phyloP scores from a whole-genome alignment of 805 yeast genomes.

The Ogataea pilisensis region DNA sequence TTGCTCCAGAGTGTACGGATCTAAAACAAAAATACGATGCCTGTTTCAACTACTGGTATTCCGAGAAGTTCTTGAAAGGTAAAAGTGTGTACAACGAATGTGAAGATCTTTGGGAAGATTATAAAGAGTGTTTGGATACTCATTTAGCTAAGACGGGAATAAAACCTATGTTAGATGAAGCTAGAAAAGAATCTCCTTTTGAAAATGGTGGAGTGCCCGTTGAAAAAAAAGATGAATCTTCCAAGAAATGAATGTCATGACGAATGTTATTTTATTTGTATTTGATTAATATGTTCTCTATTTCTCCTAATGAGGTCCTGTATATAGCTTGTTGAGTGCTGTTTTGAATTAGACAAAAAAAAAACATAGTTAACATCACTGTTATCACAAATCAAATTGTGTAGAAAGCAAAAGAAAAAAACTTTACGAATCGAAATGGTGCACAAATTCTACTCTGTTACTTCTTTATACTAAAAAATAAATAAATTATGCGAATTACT shows the following conservation, averaged over 20 bases:
- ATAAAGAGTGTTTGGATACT: slow-evolving; percentile 80
- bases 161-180: slow-evolving; percentile 80
- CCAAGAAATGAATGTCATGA: too few species aligned
- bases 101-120: slow-evolving; percentile 81
- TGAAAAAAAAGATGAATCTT: slow-evolving; percentile 5
- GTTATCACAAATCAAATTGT: too few species aligned
- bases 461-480: too few species aligned
- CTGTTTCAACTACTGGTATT: slow-evolving; percentile 94
- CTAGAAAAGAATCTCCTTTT: slow-evolving; percentile 86
- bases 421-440: too few species aligned
- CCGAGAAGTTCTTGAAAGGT: slow-evolving; percentile 73
- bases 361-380: too few species aligned
- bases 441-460: too few species aligned
- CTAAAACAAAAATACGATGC: slow-evolving; percentile 83
- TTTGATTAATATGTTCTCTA: too few species aligned
- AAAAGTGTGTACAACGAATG: slow-evolving; percentile 77
- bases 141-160: slow-evolving; percentile 71
- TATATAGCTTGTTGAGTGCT: slow-evolving; percentile 5
- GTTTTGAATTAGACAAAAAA: too few species aligned
- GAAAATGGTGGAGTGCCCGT: slow-evolving; percentile 55
- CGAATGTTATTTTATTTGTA: too few species aligned
- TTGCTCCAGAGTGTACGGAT: slow-evolving; percentile 95
- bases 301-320: not conserved
- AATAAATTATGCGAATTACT: not conserved
- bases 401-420: too few species aligned